Conservation (phyloP, 2,329 filamentous ascomycete genomes). For the Aspergillus sp. region DNA sequence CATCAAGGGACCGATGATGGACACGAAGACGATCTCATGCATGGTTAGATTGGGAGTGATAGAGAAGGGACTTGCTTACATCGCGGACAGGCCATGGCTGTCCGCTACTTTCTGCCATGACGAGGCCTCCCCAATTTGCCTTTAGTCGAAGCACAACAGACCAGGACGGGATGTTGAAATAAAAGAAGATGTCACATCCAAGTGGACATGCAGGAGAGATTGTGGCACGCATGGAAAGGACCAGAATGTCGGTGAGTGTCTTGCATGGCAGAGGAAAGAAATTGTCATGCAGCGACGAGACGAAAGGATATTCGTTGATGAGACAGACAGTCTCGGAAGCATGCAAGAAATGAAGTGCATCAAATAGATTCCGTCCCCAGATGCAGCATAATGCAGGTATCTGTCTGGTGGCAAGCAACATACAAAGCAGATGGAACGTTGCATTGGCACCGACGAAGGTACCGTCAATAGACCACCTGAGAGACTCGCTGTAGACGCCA, state of each 20-base stretch:
- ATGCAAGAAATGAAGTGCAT: neutral
- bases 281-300: no score
- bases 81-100: conserved; percentile 36
- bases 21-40: conserved; percentile 75
- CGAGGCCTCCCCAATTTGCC: neutral
- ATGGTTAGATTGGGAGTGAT: neutral
- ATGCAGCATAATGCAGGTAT: no score
- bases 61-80: conserved; percentile 24
- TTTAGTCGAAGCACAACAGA: no score
- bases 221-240: no score
- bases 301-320: no score
- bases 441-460: neutral
- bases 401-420: neutral
- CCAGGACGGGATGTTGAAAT: no score
- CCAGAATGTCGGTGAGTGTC: neutral
- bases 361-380: neutral
- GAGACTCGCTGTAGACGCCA: no score
- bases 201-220: no score
- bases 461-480: no score
- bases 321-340: no score
- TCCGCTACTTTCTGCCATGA: neutral
- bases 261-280: neutral
- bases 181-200: no score
- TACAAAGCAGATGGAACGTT: neutral
- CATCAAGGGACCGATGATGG: conserved; percentile 78